Percentiles rank a stretch among this genome's conserved stretches.
Conservation (phyloP, 208 protist genomes). For the Tritrichomonas foetus region DNA sequence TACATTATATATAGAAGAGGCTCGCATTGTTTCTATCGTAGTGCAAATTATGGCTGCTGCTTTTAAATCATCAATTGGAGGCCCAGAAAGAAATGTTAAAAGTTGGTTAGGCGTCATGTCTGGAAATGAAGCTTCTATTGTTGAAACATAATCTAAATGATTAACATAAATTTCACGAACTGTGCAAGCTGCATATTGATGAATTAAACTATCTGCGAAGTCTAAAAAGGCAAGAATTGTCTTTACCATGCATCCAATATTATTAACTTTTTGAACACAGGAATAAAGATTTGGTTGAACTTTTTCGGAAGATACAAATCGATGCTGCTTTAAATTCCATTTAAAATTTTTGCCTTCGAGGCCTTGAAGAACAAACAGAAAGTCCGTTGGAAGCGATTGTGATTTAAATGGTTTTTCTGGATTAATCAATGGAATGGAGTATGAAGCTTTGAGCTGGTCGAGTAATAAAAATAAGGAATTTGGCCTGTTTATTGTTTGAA, state of each 20-base stretch:
- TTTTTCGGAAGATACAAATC: neutral
- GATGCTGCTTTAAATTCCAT: neutral
- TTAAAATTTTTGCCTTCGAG: neutral
- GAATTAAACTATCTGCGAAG: neutral
- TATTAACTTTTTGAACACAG: neutral
- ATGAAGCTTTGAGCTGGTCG: neutral
- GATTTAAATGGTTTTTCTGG: neutral
- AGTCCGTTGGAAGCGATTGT: neutral
- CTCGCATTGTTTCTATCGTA: neutral
- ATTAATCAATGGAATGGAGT: no score
- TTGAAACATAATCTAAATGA: neutral
- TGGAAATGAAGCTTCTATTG: neutral
- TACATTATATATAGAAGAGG: neutral
- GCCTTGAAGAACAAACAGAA: slow-evolving; percentile 10
- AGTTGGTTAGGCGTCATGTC: neutral
- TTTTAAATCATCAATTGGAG: neutral
- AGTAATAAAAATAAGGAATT: neutral
- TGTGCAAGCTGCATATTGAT: neutral
- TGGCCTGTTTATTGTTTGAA: neutral
- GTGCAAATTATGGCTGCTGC: neutral
- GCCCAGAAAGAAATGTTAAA: neutral
- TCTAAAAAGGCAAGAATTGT: neutral
- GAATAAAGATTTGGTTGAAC: neutral
- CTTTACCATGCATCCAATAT: slow-evolving; percentile 24
- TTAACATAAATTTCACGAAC: neutral